phyloP scores from a whole-genome alignment of 371 early-diverging fungal genomes.

The Mucor piriformis region DNA sequence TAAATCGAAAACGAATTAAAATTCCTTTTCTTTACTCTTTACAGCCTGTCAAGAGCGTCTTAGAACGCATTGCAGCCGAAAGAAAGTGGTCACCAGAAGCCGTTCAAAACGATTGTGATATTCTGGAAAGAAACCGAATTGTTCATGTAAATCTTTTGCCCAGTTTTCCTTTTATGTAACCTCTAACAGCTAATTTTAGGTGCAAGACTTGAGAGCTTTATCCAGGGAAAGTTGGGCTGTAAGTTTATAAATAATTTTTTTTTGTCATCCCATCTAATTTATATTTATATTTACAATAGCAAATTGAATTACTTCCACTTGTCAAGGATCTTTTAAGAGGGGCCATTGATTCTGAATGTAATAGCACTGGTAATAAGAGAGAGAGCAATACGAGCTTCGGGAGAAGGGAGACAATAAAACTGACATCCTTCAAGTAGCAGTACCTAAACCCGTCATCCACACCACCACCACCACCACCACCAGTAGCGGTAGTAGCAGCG shows the following conservation, averaged over 20 bases:
- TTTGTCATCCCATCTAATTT: conserved; percentile 3
- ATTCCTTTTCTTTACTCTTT: neutral
- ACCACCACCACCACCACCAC: neutral
- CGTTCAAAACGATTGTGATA: conserved; percentile 40
- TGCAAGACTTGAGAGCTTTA: conserved; percentile 46
- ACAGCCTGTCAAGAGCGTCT: conserved; percentile 17
- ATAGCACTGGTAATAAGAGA: neutral
- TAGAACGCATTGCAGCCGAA: conserved; percentile 29
- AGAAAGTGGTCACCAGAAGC: conserved; percentile 47
- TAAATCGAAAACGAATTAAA: too few species aligned
- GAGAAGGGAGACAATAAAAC: too few species aligned
- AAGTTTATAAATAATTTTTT: conserved; percentile 18
- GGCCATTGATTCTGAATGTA: conserved; percentile 32
- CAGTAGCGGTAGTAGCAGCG: neutral
- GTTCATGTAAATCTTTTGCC: conserved; percentile 19
- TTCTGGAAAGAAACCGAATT: conserved; percentile 45
- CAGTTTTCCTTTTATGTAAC: neutral
- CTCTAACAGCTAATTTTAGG: too few species aligned
- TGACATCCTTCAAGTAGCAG: neutral
- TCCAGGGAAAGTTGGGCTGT: conserved; percentile 57
- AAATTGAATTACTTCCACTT: conserved; percentile 40
- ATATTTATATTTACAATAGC: conserved; percentile 25
- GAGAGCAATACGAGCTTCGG: neutral
- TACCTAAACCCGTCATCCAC: neutral
- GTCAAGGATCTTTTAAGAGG: conserved; percentile 35